Base-by-base conservation (phyloP, 306 rosid genomes). In the Cyamopsis tetragonoloba region DNA sequence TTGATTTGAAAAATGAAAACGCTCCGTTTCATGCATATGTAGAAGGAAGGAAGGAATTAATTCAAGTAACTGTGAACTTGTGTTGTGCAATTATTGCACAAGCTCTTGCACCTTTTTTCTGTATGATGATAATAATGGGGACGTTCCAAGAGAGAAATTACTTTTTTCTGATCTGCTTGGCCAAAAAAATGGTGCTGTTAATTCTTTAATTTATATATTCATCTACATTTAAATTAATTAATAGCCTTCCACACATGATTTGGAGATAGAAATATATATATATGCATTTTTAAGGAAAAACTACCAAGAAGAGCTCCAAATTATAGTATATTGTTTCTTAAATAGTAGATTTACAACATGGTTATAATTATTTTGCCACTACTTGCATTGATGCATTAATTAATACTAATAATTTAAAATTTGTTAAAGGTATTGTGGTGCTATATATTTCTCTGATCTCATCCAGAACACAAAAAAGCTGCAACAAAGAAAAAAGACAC, bases 351-450 rank as follows among this genome's bases (percentile, higher is more conserved):
- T n/a, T n/a, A n/a, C 55, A 63, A 76, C 51, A 55, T 69, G 82
- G 76, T 80, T 81, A 62, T 68, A 78, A 66, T 81, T 89, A 78
- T 80, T 78, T 84, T 78, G 73, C 85, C 58, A 71, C 77, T 46
- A n/a, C n/a, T n/a, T n/a, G n/a, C n/a, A n/a, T n/a, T 58, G 73
- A 47, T 24, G 37, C 4, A 46, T 43, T 51, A 62, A 41, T n/a
- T n/a, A 4, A 47, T 38, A 35, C n/a, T n/a, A n/a, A n/a, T n/a
- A n/a, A n/a, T n/a, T 70, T 30, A 79, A 68, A 63, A 71, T 77
- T 82, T 57, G 42, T 65, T 51, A 78, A 81, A 71, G 84, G 69
- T 56, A 17, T 65, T 65, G 85, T 76, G 77, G 75, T 63, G 81
- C 74, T 51, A 42, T 55, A 47, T 74, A 67, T 75, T 61, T 75